phyloP scores from a whole-genome alignment of 179 eudicot species.

The Beta macrorhiza region DNA sequence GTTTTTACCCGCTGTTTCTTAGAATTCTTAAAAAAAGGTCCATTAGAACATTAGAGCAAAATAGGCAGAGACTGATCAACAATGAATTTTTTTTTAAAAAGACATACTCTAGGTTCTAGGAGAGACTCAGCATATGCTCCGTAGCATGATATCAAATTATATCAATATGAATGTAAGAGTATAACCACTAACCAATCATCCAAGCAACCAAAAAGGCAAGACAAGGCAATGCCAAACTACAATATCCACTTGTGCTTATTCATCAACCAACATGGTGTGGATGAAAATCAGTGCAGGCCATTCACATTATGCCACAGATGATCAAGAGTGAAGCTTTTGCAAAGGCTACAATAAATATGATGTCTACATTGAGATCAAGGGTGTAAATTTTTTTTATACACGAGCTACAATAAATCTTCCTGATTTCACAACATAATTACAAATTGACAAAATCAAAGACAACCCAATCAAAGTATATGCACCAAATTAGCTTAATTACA shows the following conservation, averaged over 20 bases:
- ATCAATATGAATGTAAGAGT: no score
- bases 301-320: not conserved
- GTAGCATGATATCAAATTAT: no score
- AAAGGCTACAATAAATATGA: not conserved
- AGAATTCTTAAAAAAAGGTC: no score
- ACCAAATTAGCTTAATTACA: constrained; percentile 1
- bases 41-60: no score
- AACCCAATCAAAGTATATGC: not conserved
- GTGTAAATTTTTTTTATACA: not conserved
- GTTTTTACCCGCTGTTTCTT: no score
- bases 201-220: not conserved
- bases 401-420: not conserved
- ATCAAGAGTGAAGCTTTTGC: no score
- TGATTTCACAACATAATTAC: not conserved
- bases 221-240: not conserved
- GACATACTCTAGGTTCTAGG: no score
- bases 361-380: not conserved
- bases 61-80: no score
- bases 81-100: no score
- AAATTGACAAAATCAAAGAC: not conserved
- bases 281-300: not conserved
- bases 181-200: not conserved
- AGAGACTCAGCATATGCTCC: no score
- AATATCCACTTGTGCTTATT: not conserved
- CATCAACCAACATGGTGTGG: not conserved